Evolutionary conservation across 352 stramenopile genomes (phyloP), one percentile per base, ranked within the genome.

Genomic region (Halophytophthora polymorphica): DNA sequence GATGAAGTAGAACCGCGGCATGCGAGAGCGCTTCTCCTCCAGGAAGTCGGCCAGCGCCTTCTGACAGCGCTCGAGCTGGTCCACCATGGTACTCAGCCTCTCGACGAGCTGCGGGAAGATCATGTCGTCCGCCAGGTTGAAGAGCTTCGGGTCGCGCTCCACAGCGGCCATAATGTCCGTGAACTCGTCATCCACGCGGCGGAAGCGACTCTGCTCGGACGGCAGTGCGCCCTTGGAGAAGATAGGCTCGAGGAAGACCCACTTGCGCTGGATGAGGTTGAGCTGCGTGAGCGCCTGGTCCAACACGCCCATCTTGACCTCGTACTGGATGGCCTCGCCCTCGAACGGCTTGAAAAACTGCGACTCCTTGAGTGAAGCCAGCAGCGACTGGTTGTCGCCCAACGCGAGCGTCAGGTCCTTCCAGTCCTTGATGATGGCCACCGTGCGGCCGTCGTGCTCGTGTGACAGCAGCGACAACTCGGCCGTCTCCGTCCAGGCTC

Each of bases 1-100:
- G 46, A 98, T 96, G 50, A 98, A 98, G 63, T 98, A 98, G 57
- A 98, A 98, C 2, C 95, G 79, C n/a, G 95, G 95, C 71, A 98
- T 96, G 6, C 71, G 69, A 6, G 80, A 87, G 2, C 95, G 77
- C 56, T 98, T 98, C 37, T 94, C 83, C 56, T 98, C 95, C 12
- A 98, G 66, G 56, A 98, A 98, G 50, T 98, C 88, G 0, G 86
- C 76, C 6, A 98, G 67, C 3, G 95, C 93, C 50, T 98, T 98
- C 39, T 98, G 90, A 53, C 90, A 98, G 0, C 90, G 81, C 56
- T 98, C 95, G 1, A 98, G 72, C 63, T 98, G 91, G 45, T 97
- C 92, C 0, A 97, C 75, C 76, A 97, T 97, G 8, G 71, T 87
- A 1, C 60, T 64, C 2, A 98, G 69, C 0, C 70, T 76, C 0